Evolutionary conservation across 805 yeast genomes (phyloP), one percentile per base, ranked within the genome.

Genomic region (Peterozyma xylosa): DNA sequence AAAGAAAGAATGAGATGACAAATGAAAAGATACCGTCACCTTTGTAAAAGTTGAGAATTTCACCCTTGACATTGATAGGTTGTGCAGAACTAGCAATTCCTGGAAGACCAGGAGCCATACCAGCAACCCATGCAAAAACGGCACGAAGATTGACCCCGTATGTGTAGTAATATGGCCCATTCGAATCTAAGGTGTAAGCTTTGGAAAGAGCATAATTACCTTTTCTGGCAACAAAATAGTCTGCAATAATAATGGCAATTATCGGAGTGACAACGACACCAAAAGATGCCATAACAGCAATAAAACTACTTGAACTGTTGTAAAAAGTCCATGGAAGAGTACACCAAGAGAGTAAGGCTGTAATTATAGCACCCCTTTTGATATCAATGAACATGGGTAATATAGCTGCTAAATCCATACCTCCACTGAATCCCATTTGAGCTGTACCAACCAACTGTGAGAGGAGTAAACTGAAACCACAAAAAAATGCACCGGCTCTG

Each of bases 391-490:
- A 66, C 46, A 57, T 62, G 15, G 73, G 72, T 15, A 57, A 53
- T 2, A 68, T 33, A 39, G 70, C 73, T 6, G 71, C 58, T 37
- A 67, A 50, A 55, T 66, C 71, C 70, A 67, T 67, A 39, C 73
- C 73, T 33, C 71, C 70, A 11, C 68, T 62, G 40, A 60, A 57
- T 0, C 67, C 69, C 15, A 13, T 43, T 10, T 65, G 55, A 9
- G 60, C 64, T 48, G 65, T 65, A 35, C 60, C 68, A 35, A 65
- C 48, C 29, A 63, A 48, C 46, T 67, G 71, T n/a, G 68, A 65
- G 7, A 55, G 50, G 15, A 63, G 44, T 47, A 67, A 67, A 5
- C 63, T 51, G 1, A 64, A 37, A 2, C 68, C 70, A 14, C 60
- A 53, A 49, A 68, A 67, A 55, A 68, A 68, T n/a, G 65, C 57